Conservation (phyloP, 169 alveolate species). For the Eimeria zaria region DNA sequence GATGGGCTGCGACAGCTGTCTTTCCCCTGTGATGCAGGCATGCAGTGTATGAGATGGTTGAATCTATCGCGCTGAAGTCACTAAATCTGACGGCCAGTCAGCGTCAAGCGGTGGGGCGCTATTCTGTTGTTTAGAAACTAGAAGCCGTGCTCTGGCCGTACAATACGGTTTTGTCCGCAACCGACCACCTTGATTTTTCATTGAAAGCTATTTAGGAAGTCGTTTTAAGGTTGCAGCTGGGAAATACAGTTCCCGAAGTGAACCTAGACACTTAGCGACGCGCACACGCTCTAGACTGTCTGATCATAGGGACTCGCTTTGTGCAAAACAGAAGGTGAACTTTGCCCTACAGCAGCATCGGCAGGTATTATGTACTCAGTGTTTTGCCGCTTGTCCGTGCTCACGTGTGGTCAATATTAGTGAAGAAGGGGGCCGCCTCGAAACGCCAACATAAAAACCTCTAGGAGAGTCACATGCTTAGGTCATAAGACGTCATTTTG, state of each 20-base stretch:
- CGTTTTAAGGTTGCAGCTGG: not conserved
- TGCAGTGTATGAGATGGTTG: slow-evolving; percentile 80
- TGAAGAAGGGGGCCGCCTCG: not conserved
- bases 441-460: not conserved
- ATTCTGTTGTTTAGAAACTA: slow-evolving; percentile 46
- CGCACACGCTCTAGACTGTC: not conserved
- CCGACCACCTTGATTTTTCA: not conserved
- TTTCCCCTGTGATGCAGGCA: slow-evolving; percentile 60
- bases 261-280: not conserved
- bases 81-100: slow-evolving; percentile 86
- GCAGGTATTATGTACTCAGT: not conserved
- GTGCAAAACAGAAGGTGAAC: not conserved
- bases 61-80: slow-evolving; percentile 81
- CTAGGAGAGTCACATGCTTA: not conserved
- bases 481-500: not conserved
- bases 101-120: slow-evolving; percentile 77
- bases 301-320: not conserved
- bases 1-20: not conserved
- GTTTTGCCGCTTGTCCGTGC: not conserved
- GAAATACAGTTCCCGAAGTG: not conserved
- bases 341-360: not conserved
- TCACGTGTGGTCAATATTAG: not conserved
- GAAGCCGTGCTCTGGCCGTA: slow-evolving; percentile 6
- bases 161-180: not conserved
- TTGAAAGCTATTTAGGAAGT: not conserved